Base-by-base conservation (phyloP, 2,329 filamentous ascomycete genomes). In the Fusarium buharicum region DNA sequence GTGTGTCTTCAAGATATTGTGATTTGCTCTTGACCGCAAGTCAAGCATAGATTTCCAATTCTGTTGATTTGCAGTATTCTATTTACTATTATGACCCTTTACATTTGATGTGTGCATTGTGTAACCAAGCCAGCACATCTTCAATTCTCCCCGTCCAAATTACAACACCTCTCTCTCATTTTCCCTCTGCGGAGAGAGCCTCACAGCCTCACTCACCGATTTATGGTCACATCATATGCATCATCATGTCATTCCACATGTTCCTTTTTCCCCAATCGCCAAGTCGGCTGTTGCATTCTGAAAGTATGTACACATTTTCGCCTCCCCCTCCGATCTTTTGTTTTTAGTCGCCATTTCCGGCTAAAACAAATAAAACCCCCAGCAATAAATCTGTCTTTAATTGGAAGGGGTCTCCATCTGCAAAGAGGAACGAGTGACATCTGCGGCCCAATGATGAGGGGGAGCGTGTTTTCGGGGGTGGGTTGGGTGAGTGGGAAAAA, bases 381-480 rank as follows among this genome's bases (percentile, higher is more conserved):
- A 24, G 22, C 6, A 24, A 24, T 24, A 12, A 6, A 27, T 22
- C 33, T 27, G 34, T 28, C 10, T n/a, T 17, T 17, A 6, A 36
- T 36, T 17, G 16, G 11, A 36, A 36, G 34, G 34, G 14, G 13
- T n/a, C 30, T 7, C 30, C 30, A 30, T 33, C 12, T 33, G 30
- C 12, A 33, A 33, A 13, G 14, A 11, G 28, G 28, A 30, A 18
- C 34, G 34, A 18, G 16, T 12, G 16, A 18, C 34, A 36, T 17
- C 65, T 66, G 64, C 66, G 59, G 66, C 68, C 68, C 59, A 70
- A 70, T 70, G 61, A 49, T 45, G 55, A 47, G 44, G 45, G 50
- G 52, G 31, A 52, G 46, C 56, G 50, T 59, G 50, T 40, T 17
- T 17, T 37, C 10, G 16, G 34, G 13, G 62, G 66, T 69, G 63